Evolutionary conservation across 306 rosid species (phyloP), one percentile per base, ranked within the genome.

Genomic region (Echinosophora koreensis): DNA sequence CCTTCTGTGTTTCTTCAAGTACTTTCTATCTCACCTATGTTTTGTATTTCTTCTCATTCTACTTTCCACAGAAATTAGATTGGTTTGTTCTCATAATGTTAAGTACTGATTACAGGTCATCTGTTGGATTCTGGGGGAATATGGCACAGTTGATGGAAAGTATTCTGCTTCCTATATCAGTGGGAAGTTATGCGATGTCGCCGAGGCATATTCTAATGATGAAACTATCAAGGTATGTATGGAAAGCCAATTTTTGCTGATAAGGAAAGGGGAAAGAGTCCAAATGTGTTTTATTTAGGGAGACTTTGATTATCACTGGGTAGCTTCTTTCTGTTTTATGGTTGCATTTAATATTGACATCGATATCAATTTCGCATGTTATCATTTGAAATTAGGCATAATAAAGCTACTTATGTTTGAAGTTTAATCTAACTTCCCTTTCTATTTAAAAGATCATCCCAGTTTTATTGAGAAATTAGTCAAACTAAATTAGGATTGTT

Each of bases 51-150:
- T 44, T 64, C 27, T 2, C 34, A 49, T 51, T 77, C 22, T 37
- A 39, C 47, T 54, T 68, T 69, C 49, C 60, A 61, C 12, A 60
- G 66, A 52, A 68, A 42, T 68, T 80, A n/a, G n/a, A 52, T 39
- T 8, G 66, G 81, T 64, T 37, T 49, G 56, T 56, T 80, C 52
- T 82, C 65, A 30, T 69, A 82, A 82, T 50, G 50, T 55, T 68
- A 68, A 66, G 69, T 78, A 65, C 69, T 87, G 83, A 82, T 90
- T 80, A 71, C 89, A 95, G 98, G 97, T 95, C 81, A 95, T 95
- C 74, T 95, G 98, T 78, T 95, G 98, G 98, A 97, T 95, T 85
- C 73, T 95, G 69, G 98, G 98, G 77, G 98, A 95, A 81, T 95
- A 92, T 81, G 98, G 97, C 82, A 90, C 92, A 57, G 89, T 93